Evolutionary conservation across 2,329 filamentous ascomycete genomes (phyloP), one percentile per base, ranked within the genome.

Genomic region (Fusarium humuli): DNA sequence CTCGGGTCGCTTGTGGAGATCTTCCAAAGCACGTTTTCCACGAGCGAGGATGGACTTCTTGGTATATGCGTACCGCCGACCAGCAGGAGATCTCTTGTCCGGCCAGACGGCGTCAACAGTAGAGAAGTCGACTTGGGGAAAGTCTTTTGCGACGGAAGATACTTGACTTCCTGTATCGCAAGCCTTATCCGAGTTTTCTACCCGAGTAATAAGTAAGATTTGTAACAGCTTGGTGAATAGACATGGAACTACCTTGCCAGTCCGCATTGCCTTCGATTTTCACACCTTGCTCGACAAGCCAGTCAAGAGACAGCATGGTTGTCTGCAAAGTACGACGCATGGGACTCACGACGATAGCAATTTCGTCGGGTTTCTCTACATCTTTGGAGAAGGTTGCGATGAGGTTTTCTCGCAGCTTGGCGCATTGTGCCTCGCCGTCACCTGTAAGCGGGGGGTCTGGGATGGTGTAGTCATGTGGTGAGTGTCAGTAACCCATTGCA

Each of bases 261-360:
- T 84, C 83, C 6, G 90, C 88, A 72, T 88, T 84, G 2, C 87
- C 85, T 49, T 86, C 79, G 25, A 91, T 82, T 47, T 82, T 83
- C 22, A 90, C 80, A 2, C 86, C 87, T 45, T 78, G 79, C 22
- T 86, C 83, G 50, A 88, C 81, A 47, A 92, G 79, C 83, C 86
- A 91, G 69, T 86, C 85, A 3, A 92, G 80, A 0, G 85, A 84
- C 11, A 86, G 80, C 44, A 85, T 80, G 2, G 89, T 86, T 3
- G 90, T 92, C 78, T 92, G 87, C 30, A 92, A 80, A 3, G 90
- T 91, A 30, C 90, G 83, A 18, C 83, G 81, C 87, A 92, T 90
- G 2, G 90, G 87, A 73, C 88, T 91, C 50, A 87, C 86, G 32
- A 92, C 75, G 56, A 92, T 87, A 29, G 85, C 80, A 5, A 82